Evolutionary conservation across 1,139 yeast species (phyloP), one percentile per base, ranked within the genome.

Genomic region (Suhomyces coccinellae): DNA sequence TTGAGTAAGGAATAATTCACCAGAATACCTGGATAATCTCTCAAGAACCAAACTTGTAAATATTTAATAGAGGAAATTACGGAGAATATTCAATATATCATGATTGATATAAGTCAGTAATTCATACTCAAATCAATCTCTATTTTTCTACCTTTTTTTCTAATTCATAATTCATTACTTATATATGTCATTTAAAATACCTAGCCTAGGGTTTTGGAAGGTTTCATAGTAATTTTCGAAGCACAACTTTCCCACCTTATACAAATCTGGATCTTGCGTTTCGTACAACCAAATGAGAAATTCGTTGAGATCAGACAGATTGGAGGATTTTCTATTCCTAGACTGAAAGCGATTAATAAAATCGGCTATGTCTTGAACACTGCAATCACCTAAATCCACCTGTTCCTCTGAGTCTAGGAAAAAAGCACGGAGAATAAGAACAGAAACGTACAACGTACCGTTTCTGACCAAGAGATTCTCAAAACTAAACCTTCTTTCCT

Each of bases 271-370:
- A 15, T 43, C 41, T 2, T 49, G 44, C 24, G 31, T 47, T 7
- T 53, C 54, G 16, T 41, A 40, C 20, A 61, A 44, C 68, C 68
- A 65, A 2, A 41, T 16, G 40, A 62, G 41, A 43, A 60, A 57
- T 10, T 52, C 56, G 15, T 56, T 50, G 24, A 58, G 48, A 9
- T 55, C 60, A 4, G 36, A 20, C n/a, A 27, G 20, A 12, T 13
- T 34, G 4, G 36, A 13, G 14, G 36, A 34, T 13, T 22, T 22
- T 12, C 7, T 13, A 13, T 15, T 29, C 4, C 11, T 3, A 5
- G 15, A 9, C 16, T 39, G 38, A 8, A 32, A 6, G 5, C 12
- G 26, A 8, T 26, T 29, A 30, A 34, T 37, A 16, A 34, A 22
- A 31, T 28, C 20, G 36, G 45, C 22, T 37, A 38, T 34, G 16